A percentile compares a stretch with the other conserved stretches of the same genome.
These are phyloP conservation scores for Viola odorata DNA, from an alignment of 345 rosid species.

Conservation along the genomic window DNA sequence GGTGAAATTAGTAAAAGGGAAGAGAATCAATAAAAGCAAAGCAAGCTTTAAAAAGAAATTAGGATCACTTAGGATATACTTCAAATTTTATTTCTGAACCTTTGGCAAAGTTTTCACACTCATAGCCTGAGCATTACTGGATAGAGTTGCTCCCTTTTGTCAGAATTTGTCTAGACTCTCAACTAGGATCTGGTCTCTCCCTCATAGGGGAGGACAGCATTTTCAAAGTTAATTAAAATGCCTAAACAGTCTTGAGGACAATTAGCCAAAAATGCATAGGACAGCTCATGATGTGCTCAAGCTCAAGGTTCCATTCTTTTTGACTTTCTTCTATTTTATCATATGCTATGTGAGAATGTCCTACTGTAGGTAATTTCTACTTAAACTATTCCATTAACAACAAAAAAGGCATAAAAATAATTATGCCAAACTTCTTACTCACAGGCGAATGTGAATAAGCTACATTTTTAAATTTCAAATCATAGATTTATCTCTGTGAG, in stretches of 20 bases:
- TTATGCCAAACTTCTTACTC: too few relatives aligned
- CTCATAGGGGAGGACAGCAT: background rate
- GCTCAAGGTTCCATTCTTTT: background rate
- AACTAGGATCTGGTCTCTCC: background rate
- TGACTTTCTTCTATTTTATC: conserved; percentile 1
- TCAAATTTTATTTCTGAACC: background rate
- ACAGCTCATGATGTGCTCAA: background rate
- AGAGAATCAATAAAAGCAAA: conserved; percentile 33
- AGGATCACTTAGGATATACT: conserved; percentile 28
- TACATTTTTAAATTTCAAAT: too few relatives aligned
- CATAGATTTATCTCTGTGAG: too few relatives aligned
- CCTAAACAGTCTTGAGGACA: background rate
- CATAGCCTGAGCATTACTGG: background rate
- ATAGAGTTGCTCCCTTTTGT: conserved; percentile 3
- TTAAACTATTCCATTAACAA: too few relatives aligned
- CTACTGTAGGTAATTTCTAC: too few relatives aligned
- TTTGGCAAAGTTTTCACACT: background rate
- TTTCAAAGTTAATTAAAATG: background rate
- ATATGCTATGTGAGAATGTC: too few relatives aligned
- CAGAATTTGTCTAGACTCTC: conserved; percentile 6
- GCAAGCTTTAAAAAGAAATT: conserved; percentile 15
- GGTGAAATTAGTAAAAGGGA: conserved; percentile 22
- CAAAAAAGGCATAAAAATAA: too few relatives aligned
- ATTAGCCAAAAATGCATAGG: background rate
- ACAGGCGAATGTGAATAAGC: too few relatives aligned